phyloP scores from a whole-genome alignment of 345 rosid genomes.

The Litchi chinensis region DNA sequence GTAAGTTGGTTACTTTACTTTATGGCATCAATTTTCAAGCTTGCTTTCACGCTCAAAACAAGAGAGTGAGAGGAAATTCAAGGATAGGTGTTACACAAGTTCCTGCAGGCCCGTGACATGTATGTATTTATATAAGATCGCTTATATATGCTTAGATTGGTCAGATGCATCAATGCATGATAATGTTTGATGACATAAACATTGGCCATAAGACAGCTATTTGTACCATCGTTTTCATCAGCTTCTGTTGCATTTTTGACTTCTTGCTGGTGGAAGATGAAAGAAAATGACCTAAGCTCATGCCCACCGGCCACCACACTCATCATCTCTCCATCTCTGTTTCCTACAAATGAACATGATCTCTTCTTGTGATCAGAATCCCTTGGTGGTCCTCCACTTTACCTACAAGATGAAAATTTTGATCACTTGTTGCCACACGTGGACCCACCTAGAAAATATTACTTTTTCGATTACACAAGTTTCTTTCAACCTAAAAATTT shows the following conservation, averaged over 20 bases:
- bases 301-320: not conserved
- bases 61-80: not conserved
- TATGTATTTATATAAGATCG: too few relatives aligned
- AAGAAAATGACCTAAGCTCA: constrained; percentile 2
- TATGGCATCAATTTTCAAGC: too few relatives aligned
- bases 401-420: too few relatives aligned
- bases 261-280: not conserved
- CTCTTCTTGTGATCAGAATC: constrained; percentile 11
- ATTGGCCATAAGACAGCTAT: too few relatives aligned
- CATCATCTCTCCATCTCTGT: too few relatives aligned
- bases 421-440: too few relatives aligned
- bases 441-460: too few relatives aligned
- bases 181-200: not conserved
- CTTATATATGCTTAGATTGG: not conserved
- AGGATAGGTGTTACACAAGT: not conserved
- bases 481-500: too few relatives aligned
- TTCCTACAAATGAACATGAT: not conserved
- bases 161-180: not conserved
- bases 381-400: not conserved
- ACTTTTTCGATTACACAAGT: too few relatives aligned
- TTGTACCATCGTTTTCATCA: not conserved
- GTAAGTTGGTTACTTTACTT: too few relatives aligned
- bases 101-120: not conserved
- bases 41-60: not conserved
- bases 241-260: not conserved